Conservation (phyloP, 306 rosid genomes). For the Quercus ilex region DNA sequence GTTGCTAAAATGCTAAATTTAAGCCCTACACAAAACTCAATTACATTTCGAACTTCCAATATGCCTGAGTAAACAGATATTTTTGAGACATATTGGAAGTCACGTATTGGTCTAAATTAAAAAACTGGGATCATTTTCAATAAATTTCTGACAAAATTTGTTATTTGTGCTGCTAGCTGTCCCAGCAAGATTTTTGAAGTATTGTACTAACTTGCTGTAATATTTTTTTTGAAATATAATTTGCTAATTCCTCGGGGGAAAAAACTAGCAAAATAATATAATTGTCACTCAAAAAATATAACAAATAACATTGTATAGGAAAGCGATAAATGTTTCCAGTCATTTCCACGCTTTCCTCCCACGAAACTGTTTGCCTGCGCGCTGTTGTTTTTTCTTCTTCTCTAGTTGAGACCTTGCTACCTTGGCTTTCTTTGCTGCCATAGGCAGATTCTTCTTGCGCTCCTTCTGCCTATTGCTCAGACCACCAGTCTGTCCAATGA, state of each 20-base stretch:
- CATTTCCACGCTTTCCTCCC: slow-evolving; percentile 80
- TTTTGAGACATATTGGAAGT: too few species aligned
- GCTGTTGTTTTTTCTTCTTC: slow-evolving; percentile 50
- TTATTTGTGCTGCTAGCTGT: too few species aligned
- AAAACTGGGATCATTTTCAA: too few species aligned
- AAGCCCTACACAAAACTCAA: not conserved
- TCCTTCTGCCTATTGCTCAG: slow-evolving; percentile 83
- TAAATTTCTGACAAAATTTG: too few species aligned
- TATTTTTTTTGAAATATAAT: too few species aligned
- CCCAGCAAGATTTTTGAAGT: too few species aligned
- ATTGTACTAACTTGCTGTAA: too few species aligned
- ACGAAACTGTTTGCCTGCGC: slow-evolving; percentile 68
- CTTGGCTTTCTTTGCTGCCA: slow-evolving; percentile 67
- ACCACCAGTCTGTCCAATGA: slow-evolving; percentile 69
- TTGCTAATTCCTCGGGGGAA: too few species aligned
- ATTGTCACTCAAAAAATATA: too few species aligned
- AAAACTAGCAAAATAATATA: too few species aligned
- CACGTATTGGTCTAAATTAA: too few species aligned
- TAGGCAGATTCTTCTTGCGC: slow-evolving; percentile 75
- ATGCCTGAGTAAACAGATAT: not conserved
- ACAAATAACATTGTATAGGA: not conserved
- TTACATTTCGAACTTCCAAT: not conserved
- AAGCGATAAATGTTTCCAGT: not conserved
- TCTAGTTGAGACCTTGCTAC: slow-evolving; percentile 39
- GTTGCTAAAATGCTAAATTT: not conserved